A percentile compares a stretch with the other conserved stretches of the same genome.
Conservation (phyloP, 129 eudicot genomes). For the Artemisia tridentata region DNA sequence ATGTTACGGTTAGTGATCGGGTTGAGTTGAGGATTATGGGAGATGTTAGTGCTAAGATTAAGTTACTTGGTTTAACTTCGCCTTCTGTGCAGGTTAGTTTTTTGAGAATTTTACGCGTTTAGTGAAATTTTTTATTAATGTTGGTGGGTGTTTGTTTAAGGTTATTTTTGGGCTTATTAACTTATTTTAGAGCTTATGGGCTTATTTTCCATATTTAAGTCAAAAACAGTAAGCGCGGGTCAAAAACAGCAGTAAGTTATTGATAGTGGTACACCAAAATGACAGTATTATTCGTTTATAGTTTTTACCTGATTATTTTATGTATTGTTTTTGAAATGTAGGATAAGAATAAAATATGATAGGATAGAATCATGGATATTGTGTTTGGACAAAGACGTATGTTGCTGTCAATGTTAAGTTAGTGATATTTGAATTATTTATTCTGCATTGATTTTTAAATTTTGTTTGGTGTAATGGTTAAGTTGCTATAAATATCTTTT, state of each 20-base stretch:
- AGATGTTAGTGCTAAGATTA: constrained; percentile 85
- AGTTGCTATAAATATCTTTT: background rate
- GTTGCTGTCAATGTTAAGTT: background rate
- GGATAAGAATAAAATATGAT: background rate
- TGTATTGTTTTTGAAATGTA: background rate
- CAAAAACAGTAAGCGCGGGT: too few species aligned
- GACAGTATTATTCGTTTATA: too few species aligned
- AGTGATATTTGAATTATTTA: background rate
- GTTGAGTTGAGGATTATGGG: constrained; percentile 82
- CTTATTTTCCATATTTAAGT: too few species aligned
- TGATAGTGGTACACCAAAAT: too few species aligned
- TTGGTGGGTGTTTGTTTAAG: too few species aligned
- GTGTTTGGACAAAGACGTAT: background rate
- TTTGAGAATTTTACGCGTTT: too few species aligned
- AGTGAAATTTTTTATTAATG: too few species aligned
- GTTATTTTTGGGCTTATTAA: too few species aligned
- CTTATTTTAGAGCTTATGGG: too few species aligned
- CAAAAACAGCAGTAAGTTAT: too few species aligned
- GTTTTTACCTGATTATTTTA: background rate
- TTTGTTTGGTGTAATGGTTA: background rate
- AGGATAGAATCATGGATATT: background rate
- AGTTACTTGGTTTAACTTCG: constrained; percentile 71
- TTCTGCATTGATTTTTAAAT: background rate
- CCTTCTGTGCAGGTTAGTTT: constrained; percentile 82
- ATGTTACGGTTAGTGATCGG: constrained; percentile 72